Conservation (phyloP, 2,329 filamentous ascomycete species). For the Capronia americana region DNA sequence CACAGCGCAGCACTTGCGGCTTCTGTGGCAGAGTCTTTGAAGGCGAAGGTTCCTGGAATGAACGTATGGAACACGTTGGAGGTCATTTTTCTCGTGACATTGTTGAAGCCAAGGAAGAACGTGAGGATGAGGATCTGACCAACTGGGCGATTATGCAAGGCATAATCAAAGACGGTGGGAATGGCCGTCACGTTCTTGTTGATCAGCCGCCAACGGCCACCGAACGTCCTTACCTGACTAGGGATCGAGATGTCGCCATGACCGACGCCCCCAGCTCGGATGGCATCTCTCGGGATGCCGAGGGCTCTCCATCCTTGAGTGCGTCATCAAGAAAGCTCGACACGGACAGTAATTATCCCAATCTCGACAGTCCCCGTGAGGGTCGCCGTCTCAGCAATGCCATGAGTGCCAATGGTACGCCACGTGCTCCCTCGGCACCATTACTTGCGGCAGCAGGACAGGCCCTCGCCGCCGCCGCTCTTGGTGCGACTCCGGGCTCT, state of each 20-base stretch:
- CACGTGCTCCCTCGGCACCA: slow-evolving; percentile 30
- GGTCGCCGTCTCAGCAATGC: slow-evolving; percentile 34
- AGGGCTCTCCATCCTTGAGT: slow-evolving; percentile 34
- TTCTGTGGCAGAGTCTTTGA: slow-evolving; percentile 69
- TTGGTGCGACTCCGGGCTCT: slow-evolving; percentile 25
- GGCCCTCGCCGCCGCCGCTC: slow-evolving; percentile 15
- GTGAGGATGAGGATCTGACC: slow-evolving; percentile 51
- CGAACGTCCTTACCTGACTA: slow-evolving; percentile 32
- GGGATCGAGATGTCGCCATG: slow-evolving; percentile 38
- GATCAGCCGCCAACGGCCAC: slow-evolving; percentile 37
- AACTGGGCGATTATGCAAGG: slow-evolving; percentile 51
- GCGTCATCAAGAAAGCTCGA: slow-evolving; percentile 31
- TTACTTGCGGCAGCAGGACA: slow-evolving; percentile 23
- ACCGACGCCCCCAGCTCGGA: slow-evolving; percentile 37
- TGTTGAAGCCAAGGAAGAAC: slow-evolving; percentile 52
- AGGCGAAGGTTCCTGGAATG: slow-evolving; percentile 74
- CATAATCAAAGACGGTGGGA: slow-evolving; percentile 39
- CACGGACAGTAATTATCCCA: slow-evolving; percentile 32
- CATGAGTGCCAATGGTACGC: slow-evolving; percentile 33
- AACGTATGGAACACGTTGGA: slow-evolving; percentile 86
- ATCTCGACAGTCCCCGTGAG: slow-evolving; percentile 32
- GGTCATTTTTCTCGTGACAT: slow-evolving; percentile 70
- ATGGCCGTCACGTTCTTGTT: slow-evolving; percentile 38
- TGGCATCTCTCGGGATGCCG: slow-evolving; percentile 30
- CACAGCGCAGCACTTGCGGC: slow-evolving; percentile 64